Evolutionary conservation across 2,329 filamentous ascomycete genomes (phyloP).

Genomic region (Didymella sp.): DNA sequence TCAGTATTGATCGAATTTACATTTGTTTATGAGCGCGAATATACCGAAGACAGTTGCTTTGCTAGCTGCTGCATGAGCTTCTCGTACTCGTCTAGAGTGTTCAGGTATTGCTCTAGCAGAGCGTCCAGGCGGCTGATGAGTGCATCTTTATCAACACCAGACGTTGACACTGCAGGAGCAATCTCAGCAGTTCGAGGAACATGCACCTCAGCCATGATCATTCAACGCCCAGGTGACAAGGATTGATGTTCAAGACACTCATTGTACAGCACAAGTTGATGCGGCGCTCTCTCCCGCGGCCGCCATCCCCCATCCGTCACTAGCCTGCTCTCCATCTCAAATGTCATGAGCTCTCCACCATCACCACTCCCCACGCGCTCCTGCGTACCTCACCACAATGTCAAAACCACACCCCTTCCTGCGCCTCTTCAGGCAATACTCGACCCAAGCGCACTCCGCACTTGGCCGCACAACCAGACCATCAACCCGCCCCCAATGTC

Average conservation of each 20-base stretch:
- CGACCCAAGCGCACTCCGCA: constrained; percentile 20
- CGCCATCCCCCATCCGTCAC: constrained; percentile 24
- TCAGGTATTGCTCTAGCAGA: constrained; percentile 70
- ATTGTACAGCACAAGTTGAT: neutral
- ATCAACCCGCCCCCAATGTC: constrained; percentile 43
- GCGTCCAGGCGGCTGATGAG: constrained; percentile 62
- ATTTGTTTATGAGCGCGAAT: too few species aligned
- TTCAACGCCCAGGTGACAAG: neutral
- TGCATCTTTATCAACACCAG: constrained; percentile 26
- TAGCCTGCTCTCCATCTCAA: constrained; percentile 12
- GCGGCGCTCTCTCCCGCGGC: constrained; percentile 20
- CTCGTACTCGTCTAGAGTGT: constrained; percentile 71
- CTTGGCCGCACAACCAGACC: constrained; percentile 18
- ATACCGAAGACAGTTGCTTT: constrained; percentile 62
- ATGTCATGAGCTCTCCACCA: constrained; percentile 1
- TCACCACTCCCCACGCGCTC: neutral
- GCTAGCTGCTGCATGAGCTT: constrained; percentile 63
- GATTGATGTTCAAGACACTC: neutral
- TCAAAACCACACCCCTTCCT: constrained; percentile 46
- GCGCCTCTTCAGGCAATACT: constrained; percentile 41
- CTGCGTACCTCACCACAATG: constrained; percentile 30
- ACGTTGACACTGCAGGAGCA: too few species aligned
- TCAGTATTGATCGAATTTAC: too few species aligned
- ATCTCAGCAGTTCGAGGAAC: neutral
- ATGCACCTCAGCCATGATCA: neutral